These are phyloP conservation scores for Leccinum uliginosum DNA, from an alignment of 768 basidiomycete species.

Conservation along the genomic window DNA sequence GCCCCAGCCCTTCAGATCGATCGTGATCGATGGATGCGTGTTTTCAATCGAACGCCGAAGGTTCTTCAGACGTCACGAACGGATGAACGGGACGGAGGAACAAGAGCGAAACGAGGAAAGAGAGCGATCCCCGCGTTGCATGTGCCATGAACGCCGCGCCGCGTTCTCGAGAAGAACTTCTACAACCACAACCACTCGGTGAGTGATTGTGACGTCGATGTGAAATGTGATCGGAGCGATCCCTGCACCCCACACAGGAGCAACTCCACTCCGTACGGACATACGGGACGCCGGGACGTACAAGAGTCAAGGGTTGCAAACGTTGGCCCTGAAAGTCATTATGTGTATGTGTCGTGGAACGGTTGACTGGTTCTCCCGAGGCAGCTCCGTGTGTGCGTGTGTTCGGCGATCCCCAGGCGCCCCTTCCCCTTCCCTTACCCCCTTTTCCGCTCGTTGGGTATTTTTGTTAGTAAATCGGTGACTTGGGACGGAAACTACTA, in stretches of 20 bases:
- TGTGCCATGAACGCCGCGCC: background rate
- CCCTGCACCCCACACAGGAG: background rate
- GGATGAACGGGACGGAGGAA: background rate
- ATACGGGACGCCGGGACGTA: background rate
- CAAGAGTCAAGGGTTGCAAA: background rate
- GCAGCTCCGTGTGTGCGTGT: background rate
- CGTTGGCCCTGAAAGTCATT: background rate
- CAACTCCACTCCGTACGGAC: background rate
- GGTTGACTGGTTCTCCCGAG: background rate
- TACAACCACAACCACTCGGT: background rate
- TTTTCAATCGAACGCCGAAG: background rate
- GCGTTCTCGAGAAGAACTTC: background rate
- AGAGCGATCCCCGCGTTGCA: background rate
- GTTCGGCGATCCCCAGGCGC: background rate
- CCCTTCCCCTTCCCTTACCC: background rate
- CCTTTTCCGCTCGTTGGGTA: background rate
- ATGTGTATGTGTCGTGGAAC: background rate
- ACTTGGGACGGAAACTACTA: background rate
- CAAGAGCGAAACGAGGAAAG: background rate
- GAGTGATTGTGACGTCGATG: background rate
- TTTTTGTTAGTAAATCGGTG: background rate
- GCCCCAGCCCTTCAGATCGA: background rate
- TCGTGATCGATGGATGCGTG: background rate
- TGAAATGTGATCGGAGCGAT: background rate
- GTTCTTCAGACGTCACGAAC: background rate